Evolutionary conservation across 108 stramenopile genomes (phyloP), one percentile per base, ranked within the genome.

Genomic region (Cyclotella baltica): DNA sequence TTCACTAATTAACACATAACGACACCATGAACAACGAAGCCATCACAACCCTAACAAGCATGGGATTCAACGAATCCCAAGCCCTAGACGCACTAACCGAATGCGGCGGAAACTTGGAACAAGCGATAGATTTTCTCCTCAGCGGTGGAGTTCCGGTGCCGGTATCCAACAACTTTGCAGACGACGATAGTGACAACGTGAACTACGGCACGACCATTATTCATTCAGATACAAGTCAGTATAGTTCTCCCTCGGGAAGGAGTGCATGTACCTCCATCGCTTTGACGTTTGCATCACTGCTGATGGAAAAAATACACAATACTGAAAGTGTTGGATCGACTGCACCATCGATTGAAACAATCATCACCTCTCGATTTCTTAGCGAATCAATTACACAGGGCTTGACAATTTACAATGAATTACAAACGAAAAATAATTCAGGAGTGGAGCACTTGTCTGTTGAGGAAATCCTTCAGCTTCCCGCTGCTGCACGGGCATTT

Each of bases 211-310:
- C 72, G 15, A 51, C 38, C 28, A 84, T 73, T 27, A 76, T 76
- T 75, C 85, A 68, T 43, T 81, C 62, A 13, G 69, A 75, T 23
- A 65, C 76, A 6, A 87, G 86, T 55, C 93, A 94, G 61, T 94
- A 94, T 69, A 84, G 65, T 19, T 47, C 82, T 59, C 77, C 82
- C 19, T 50, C 78, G 28, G 89, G 93, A 58, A 69, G 87, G 73
- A 90, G 89, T 22, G 91, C 91, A 6, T 94, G 93, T 35, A 94
- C 93, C 20, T 87, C 87, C 47, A 94, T 94, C 46, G 89, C 93
- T 20, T 70, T 94, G 61, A 87, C 83, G 0, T 81, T 83, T 50
- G 93, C 91, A n/a, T 58, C 64, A 13, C 57, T 72, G 9, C 67
- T 84, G 36, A 51, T 89, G 61, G 0, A 0, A 11, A 6, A 20